Conservation (phyloP, 805 yeast genomes). For the Teunomyces aglyptinius region DNA sequence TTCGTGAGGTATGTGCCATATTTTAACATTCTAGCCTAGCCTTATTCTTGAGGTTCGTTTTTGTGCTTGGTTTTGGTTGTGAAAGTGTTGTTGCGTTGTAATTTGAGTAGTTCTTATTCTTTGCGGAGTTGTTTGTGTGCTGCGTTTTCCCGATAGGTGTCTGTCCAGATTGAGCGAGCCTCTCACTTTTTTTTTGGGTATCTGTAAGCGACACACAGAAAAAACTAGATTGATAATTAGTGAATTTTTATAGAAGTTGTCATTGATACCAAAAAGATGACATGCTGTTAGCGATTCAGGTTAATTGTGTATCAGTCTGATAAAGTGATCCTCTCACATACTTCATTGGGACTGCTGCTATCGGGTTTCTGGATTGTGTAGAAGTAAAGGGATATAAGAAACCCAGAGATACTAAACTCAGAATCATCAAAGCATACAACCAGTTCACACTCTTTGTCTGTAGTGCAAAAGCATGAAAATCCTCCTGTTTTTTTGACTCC, state of each 20-base stretch:
- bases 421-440: background rate
- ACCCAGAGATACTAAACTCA: background rate
- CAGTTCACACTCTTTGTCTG: background rate
- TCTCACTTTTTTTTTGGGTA: background rate
- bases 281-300: too few species aligned
- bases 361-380: background rate
- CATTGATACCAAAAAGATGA: too few species aligned
- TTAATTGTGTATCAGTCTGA: background rate
- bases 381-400: background rate
- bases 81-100: background rate
- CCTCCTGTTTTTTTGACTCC: background rate
- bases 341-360: background rate
- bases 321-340: background rate
- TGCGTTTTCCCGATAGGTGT: background rate
- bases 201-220: background rate
- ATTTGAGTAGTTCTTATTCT: background rate
- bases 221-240: background rate
- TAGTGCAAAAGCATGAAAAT: background rate
- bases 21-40: background rate
- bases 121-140: background rate
- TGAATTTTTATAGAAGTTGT: too few species aligned
- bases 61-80: background rate
- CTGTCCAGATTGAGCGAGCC: background rate
- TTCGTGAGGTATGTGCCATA: constrained; percentile 1
- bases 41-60: background rate